Base-by-base conservation (phyloP, 2,329 filamentous ascomycete species). In the Fusarium torreyae region DNA sequence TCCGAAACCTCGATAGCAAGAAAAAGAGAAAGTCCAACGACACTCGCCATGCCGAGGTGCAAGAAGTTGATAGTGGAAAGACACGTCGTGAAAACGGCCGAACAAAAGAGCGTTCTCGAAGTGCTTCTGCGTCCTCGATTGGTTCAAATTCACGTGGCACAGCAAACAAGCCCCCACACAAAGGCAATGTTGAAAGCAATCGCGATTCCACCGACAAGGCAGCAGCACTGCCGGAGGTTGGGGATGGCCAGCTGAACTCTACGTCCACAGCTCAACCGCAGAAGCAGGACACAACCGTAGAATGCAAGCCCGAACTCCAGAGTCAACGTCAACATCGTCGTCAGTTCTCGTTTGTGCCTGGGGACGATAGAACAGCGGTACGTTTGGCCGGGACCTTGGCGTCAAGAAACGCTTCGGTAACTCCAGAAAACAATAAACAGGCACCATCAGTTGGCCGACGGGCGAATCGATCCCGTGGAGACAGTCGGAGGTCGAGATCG, bases 301-400 rank as follows among this genome's bases (percentile, higher is more conserved):
- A 43, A 18, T 28, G 31, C 50, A 31, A 51, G 42, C 36, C 49
- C 10, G 46, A 18, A 26, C 24, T 40, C 8, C 42, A 33, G 36
- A 46, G 40, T 34, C 28, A 38, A 17, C 22, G 28, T 51, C 60
- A 28, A 17, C 70, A 77, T 51, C 68, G 57, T 43, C 72, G 75
- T 50, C 69, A 72, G 31, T 77, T 77, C 46, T 77, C 75, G 4
- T 77, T 77, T 51, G 70, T 74, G 26, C 66, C 69, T 22, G 75
- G 74, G 49, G 71, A 76, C 36, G 72, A 76, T 53, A 62, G 28
- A 40, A 54, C 68, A 40, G 53, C 40, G 45, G 51, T 61, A 22
- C 53, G 33, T 24, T 49, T 56, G 39, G 42, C 33, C 13, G 50
- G 24, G 14, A n/a, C 43, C 31, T 46, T 34, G 36, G 31, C 34